These are phyloP conservation scores for Coprinopsis cinerea DNA, from an alignment of 768 basidiomycete genomes.

Conservation along the genomic window DNA sequence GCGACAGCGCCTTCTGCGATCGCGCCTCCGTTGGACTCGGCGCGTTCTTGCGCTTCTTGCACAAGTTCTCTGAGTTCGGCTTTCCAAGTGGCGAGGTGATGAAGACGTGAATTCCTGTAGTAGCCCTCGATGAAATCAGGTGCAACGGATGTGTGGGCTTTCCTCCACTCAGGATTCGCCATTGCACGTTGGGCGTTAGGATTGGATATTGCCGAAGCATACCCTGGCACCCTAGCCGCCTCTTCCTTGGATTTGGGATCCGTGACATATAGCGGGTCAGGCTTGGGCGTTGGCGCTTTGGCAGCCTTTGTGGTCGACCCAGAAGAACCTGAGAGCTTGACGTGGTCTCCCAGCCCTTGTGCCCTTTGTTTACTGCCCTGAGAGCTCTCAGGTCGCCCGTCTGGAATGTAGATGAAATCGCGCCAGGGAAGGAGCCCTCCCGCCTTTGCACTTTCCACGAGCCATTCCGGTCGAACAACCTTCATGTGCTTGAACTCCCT, in stretches of 20 bases:
- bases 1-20: constrained; percentile 11
- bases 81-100: constrained; percentile 90
- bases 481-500: constrained; percentile 88
- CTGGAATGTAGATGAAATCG: constrained; percentile 56
- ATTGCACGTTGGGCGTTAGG: constrained; percentile 71
- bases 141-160: constrained; percentile 80
- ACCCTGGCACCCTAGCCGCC: constrained; percentile 47
- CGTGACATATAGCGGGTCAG: constrained; percentile 29
- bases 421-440: constrained; percentile 75
- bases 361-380: constrained; percentile 44
- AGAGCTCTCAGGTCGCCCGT: constrained; percentile 38
- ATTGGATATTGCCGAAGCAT: constrained; percentile 68
- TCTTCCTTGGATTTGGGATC: constrained; percentile 39
- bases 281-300: too few relatives aligned
- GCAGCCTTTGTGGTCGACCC: not conserved
- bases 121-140: constrained; percentile 84
- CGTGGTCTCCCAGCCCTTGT: not conserved
- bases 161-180: constrained; percentile 80
- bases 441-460: constrained; percentile 69
- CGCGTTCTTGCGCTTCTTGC: constrained; percentile 68
- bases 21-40: constrained; percentile 32
- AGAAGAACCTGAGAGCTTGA: not conserved
- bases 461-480: constrained; percentile 85
- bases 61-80: constrained; percentile 80
- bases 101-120: constrained; percentile 84